Evolutionary conservation across 2,329 filamentous ascomycete species (phyloP), one percentile per base, ranked within the genome.

Genomic region (Aspergillus versicolor): DNA sequence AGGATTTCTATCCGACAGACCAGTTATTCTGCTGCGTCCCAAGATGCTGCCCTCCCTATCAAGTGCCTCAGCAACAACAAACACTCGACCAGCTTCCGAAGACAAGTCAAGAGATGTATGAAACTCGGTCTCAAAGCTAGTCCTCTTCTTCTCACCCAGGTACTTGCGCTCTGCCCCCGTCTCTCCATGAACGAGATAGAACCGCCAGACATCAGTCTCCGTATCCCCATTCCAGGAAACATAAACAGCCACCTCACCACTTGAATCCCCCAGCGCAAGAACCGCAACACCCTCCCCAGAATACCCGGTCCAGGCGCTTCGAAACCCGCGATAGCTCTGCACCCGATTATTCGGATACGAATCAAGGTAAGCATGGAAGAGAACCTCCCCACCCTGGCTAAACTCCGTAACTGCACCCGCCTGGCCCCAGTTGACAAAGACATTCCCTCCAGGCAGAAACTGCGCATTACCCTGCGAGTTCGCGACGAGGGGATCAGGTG

Each of bases 141-240:
- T 41, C 7, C 53, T 3, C 46, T 38, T 19, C 22, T 21, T 19
- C 19, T 50, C 32, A 2, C 53, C 53, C 5, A 56, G 47, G 32
- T 50, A 45, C 17, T 34, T 37, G 7, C 47, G 38, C 12, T 19
- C 30, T 21, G 8, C 27, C 9, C 41, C 41, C 1, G 38, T 21
- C 27, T 34, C 30, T 7, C 12, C 38, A 17, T 50, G 12, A 5
- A 51, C 53, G 11, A 48, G 42, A 22, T 52, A 52, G 22, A 56
- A 51, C 2, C 30, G 21, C 83, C 83, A 81, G 1, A 48, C 22
- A 5, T 59, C 66, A 0, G 76, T 77, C 63, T 77, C 74, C 0
- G 79, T 81, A 50, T 78, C 78, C 8, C 79, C 79, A 58, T 82
- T 81, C 79, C 79, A 82, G 6, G 77, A 82, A 4, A 83, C 80